Evolutionary conservation across 2,329 filamentous ascomycete genomes (phyloP).

Genomic region (Penicillium sp.): DNA sequence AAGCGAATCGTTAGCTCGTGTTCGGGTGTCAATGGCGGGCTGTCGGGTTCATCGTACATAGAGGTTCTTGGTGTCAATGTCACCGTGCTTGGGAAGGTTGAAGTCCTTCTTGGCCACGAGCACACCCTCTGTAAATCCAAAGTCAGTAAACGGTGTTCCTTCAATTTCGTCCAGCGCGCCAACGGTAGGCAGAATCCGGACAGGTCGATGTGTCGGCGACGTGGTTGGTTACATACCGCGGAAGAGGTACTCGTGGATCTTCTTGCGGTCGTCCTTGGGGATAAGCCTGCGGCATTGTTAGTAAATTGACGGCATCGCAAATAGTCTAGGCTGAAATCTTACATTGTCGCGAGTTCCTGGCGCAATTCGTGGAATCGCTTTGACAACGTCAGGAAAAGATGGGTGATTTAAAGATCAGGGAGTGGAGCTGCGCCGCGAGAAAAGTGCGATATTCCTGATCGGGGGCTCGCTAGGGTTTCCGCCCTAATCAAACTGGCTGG

Average conservation of each 20-base stretch:
- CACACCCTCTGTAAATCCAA: constrained; percentile 64
- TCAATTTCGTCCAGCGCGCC: constrained; percentile 2
- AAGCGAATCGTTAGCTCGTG: constrained; percentile 15
- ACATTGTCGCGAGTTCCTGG: constrained; percentile 62
- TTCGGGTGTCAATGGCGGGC: not conserved
- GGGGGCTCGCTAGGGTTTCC: constrained; percentile 36
- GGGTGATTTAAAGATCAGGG: constrained; percentile 46
- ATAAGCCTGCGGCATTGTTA: constrained; percentile 74
- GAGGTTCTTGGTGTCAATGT: constrained; percentile 99
- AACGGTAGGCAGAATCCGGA: constrained; percentile 6
- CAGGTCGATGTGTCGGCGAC: constrained; percentile 29
- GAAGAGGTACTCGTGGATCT: constrained; percentile 99
- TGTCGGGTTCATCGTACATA: constrained; percentile 61
- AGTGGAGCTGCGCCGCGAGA: constrained; percentile 42
- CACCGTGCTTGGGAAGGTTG: constrained; percentile 95
- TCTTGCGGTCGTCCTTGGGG: constrained; percentile 99
- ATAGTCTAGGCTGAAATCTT: constrained; percentile 30
- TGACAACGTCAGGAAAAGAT: constrained; percentile 50
- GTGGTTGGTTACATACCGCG: constrained; percentile 64
- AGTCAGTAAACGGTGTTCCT: constrained; percentile 24
- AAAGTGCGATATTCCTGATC: constrained; percentile 47
- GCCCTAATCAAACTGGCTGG: constrained; percentile 36
- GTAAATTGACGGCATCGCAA: constrained; percentile 11
- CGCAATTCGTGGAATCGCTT: constrained; percentile 61
- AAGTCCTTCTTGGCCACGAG: constrained; percentile 99